Evolutionary conservation across 106 monocot genomes (phyloP).

Genomic region (Narthecium ossifragum): DNA sequence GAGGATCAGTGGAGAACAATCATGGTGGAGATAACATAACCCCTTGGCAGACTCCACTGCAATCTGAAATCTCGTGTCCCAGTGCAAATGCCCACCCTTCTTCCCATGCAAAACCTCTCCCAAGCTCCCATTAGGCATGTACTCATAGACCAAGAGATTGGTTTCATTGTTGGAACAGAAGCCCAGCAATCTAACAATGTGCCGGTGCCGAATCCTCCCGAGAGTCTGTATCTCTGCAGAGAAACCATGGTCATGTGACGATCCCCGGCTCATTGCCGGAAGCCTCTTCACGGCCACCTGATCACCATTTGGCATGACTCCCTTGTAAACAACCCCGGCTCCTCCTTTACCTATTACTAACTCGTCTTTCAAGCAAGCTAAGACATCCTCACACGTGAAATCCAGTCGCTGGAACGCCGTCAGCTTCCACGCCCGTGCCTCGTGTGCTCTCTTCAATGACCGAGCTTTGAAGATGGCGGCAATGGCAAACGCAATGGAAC

Average conservation of each 20-base stretch:
- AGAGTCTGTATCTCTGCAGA: constrained; percentile 60
- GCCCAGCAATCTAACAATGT: constrained; percentile 56
- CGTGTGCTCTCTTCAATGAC: constrained; percentile 48
- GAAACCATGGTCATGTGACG: constrained; percentile 60
- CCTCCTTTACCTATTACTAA: constrained; percentile 70
- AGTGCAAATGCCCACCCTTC: constrained; percentile 54
- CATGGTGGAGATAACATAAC: constrained; percentile 63
- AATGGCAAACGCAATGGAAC: constrained; percentile 54
- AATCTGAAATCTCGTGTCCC: constrained; percentile 58
- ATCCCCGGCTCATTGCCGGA: constrained; percentile 46
- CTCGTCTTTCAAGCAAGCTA: constrained; percentile 55
- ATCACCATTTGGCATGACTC: constrained; percentile 53
- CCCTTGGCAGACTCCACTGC: constrained; percentile 62
- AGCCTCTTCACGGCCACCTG: constrained; percentile 60
- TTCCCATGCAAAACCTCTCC: constrained; percentile 66
- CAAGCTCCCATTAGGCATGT: constrained; percentile 70
- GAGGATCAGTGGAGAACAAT: constrained; percentile 58
- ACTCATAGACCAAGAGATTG: constrained; percentile 59
- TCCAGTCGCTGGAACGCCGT: constrained; percentile 63
- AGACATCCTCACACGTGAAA: constrained; percentile 55
- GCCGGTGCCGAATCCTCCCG: constrained; percentile 61
- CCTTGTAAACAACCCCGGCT: constrained; percentile 64
- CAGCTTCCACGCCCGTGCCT: constrained; percentile 57
- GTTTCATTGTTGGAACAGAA: constrained; percentile 66
- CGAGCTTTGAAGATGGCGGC: constrained; percentile 65